phyloP scores from a whole-genome alignment of 2,329 filamentous ascomycete species.

The Lasiodiplodia hormozganensis region DNA sequence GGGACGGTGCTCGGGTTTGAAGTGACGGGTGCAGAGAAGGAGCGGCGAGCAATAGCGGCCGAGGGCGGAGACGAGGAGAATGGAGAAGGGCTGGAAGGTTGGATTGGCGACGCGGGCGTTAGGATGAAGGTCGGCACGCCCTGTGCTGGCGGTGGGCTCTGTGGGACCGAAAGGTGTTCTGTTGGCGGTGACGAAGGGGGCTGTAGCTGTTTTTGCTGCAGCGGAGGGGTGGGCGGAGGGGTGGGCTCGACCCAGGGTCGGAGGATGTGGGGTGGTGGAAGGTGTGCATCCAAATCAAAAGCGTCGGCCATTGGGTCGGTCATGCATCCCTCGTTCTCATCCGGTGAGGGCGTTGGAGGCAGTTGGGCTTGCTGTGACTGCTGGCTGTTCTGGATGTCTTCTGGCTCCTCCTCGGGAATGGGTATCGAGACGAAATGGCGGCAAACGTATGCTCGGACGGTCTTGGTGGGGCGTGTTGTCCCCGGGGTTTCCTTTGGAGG shows the following conservation, averaged over 20 bases:
- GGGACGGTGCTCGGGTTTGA: neutral
- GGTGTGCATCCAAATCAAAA: neutral
- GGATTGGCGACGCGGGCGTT: slow-evolving; percentile 1
- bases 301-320: slow-evolving; percentile 3
- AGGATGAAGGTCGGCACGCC: slow-evolving; percentile 1
- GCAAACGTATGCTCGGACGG: slow-evolving; percentile 14
- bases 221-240: slow-evolving; percentile 6
- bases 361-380: neutral
- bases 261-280: neutral
- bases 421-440: slow-evolving; percentile 6
- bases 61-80: neutral
- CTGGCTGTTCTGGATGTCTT: neutral
- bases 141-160: neutral
- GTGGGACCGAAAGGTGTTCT: neutral
- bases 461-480: neutral
- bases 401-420: neutral
- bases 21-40: neutral
- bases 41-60: neutral
- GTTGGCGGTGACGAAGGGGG: neutral
- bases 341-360: neutral
- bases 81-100: neutral
- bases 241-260: slow-evolving; percentile 8
- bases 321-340: neutral
- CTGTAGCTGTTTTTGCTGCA: neutral
- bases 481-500: neutral